Percentiles rank a stretch among this genome's conserved stretches.
Evolutionary conservation across 208 protist species (phyloP).

Genomic region (Leishmania turanica): DNA sequence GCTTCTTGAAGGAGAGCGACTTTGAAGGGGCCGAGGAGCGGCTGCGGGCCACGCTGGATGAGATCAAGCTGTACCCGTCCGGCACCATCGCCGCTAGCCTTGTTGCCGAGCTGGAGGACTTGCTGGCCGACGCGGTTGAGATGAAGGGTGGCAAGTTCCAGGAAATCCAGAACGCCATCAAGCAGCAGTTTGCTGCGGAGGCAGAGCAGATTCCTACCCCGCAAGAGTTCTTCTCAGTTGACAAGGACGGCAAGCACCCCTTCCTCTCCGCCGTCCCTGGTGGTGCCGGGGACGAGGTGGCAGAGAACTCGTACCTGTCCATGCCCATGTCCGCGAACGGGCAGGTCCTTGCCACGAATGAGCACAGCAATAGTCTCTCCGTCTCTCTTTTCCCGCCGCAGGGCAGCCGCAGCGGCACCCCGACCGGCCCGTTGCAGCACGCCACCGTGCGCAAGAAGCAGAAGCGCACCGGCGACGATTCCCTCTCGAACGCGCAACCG

Average conservation of each 20-base stretch:
- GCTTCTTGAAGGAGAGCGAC: constrained; percentile 85
- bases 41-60: constrained; percentile 56
- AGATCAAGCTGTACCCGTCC: constrained; percentile 56
- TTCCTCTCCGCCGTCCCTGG: constrained; percentile 71
- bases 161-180: constrained; percentile 67
- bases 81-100: constrained; percentile 55
- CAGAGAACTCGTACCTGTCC: constrained; percentile 63
- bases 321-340: constrained; percentile 75
- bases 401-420: constrained; percentile 42
- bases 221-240: constrained; percentile 63
- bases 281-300: constrained; percentile 28
- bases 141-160: constrained; percentile 82
- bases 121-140: constrained; percentile 75
- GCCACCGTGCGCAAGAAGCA: constrained; percentile 76
- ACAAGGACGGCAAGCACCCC: constrained; percentile 44
- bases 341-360: constrained; percentile 45
- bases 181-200: constrained; percentile 69
- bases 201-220: constrained; percentile 62
- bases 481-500: constrained; percentile 25
- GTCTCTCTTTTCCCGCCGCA: constrained; percentile 81
- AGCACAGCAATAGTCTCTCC: constrained; percentile 75
- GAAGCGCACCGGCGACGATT: constrained; percentile 38
- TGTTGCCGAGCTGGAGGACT: constrained; percentile 65
- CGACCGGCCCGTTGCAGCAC: constrained; percentile 46
- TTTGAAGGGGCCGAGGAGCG: constrained; percentile 84